Base-by-base conservation (phyloP, 2,329 filamentous ascomycete genomes). In the Hymenotorrendiella dingleyae region DNA sequence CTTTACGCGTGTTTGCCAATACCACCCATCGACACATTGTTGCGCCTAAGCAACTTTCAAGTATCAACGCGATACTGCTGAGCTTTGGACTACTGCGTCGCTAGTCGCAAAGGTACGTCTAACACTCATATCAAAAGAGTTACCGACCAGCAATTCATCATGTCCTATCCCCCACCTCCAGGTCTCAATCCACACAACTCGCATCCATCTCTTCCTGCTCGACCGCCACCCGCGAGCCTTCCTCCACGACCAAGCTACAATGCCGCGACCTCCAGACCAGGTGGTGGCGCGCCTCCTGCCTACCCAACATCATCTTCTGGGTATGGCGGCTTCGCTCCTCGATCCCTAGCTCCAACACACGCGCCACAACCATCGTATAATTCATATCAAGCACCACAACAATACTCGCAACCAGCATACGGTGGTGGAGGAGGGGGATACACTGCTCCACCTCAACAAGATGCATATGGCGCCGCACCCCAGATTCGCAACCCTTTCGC, bases 121-220 rank as follows among this genome's bases (percentile, higher is more conserved):
- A 56, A 57, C 50, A 56, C 51, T 55, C 45, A 53, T 49, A 44
- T 27, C 47, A 55, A 54, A 52, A 53, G 49, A 47, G 46, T 52
- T 42, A 49, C 54, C 53, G 57, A 50, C 51, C 56, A 60, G 54
- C 52, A 55, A 57, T 80, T 80, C 76, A 81, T 80, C 76, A 91
- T 91, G 86, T 83, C 85, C 68, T 87, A 87, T 76, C 83, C 85
- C 68, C 83, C 82, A 63, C 84, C 84, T 84, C 84, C 86, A 87
- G 85, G 85, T 78, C 69, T 78, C 65, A 55, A 64, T 60, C 56
- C 68, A 58, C 53, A 63, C 46, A 52, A 65, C 54, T 57, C 66
- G 24, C 69, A 77, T 57, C 74, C 78, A 33, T 86, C 84, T 55
- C 82, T 94, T 28, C 87, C 87, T 53, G 80, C 86, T 50, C 82